Conservation (phyloP, 2,329 filamentous ascomycete genomes). For the Seiridium cupressi region DNA sequence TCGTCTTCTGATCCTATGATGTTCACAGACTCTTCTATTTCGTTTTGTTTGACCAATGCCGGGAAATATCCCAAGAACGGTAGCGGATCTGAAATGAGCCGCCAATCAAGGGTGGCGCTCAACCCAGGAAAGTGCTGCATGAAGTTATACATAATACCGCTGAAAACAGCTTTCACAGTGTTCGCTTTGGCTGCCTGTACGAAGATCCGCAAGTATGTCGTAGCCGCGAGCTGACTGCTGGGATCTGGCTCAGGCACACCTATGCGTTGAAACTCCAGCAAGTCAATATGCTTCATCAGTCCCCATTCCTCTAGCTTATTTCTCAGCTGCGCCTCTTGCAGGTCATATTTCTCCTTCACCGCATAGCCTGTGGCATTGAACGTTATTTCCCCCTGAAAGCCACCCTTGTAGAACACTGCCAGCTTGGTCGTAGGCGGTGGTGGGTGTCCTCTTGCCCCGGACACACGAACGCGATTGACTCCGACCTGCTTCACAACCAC, state of each 20-base stretch:
- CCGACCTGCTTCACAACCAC: conserved; percentile 34
- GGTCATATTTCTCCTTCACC: conserved; percentile 45
- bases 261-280: conserved; percentile 51
- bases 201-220: conserved; percentile 44
- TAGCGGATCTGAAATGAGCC: conserved; percentile 32
- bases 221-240: conserved; percentile 35
- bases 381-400: conserved; percentile 43
- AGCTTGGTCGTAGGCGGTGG: conserved; percentile 51
- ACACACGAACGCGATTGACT: conserved; percentile 35
- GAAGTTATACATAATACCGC: conserved; percentile 30
- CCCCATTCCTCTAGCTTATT: conserved; percentile 36
- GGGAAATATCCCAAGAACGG: conserved; percentile 42
- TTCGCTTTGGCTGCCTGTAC: conserved; percentile 31
- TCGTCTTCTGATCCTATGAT: conserved; percentile 9
- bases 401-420: conserved; percentile 47
- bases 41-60: conserved; percentile 25
- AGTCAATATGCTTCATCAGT: conserved; percentile 36
- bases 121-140: conserved; percentile 45
- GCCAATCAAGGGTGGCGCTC: conserved; percentile 38
- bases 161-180: conserved; percentile 25
- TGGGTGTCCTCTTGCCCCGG: conserved; percentile 36
- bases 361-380: conserved; percentile 47
- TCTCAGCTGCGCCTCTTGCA: conserved; percentile 45
- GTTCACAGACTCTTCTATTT: conserved; percentile 18
- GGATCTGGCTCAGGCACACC: conserved; percentile 37